Percentiles rank a stretch among this genome's conserved stretches.
Evolutionary conservation across 2,329 filamentous ascomycete species (phyloP).

Genomic region (Trichoderma oligosporum): DNA sequence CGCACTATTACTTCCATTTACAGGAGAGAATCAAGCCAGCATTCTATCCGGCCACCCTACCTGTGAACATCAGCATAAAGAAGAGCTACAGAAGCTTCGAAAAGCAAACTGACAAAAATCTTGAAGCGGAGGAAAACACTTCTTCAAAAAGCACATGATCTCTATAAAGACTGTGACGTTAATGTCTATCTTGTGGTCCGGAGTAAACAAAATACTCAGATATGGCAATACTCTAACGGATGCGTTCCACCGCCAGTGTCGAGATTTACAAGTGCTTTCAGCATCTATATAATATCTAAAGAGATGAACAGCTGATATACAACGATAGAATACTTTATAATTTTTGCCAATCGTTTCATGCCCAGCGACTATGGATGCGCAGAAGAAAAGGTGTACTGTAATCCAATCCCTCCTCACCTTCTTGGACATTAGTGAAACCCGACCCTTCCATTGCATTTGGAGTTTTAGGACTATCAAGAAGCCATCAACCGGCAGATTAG

Average conservation of each 20-base stretch:
- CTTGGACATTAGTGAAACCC: background rate
- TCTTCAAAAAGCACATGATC: constrained; percentile 18
- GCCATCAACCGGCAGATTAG: too few relatives aligned
- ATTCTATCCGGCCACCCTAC: background rate
- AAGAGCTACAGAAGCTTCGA: background rate
- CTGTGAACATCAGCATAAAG: background rate
- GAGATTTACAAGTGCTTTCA: background rate
- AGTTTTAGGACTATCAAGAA: constrained; percentile 2
- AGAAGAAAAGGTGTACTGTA: background rate
- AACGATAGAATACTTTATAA: background rate
- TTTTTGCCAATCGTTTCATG: background rate
- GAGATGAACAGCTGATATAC: background rate
- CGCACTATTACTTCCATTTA: background rate
- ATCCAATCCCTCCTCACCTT: background rate
- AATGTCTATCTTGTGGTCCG: constrained; percentile 19
- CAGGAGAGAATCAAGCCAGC: background rate
- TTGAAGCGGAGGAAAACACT: constrained; percentile 19
- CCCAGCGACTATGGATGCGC: background rate
- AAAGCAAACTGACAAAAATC: constrained; percentile 10
- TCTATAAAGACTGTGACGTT: constrained; percentile 13
- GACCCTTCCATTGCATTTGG: background rate
- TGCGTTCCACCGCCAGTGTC: constrained; percentile 2
- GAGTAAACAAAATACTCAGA: constrained; percentile 19
- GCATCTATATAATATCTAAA: background rate
- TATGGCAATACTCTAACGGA: constrained; percentile 19